Percentiles rank a stretch among this genome's conserved stretches.
Conservation (phyloP, 1,284 basidiomycete species). For the Melampsora americana region DNA sequence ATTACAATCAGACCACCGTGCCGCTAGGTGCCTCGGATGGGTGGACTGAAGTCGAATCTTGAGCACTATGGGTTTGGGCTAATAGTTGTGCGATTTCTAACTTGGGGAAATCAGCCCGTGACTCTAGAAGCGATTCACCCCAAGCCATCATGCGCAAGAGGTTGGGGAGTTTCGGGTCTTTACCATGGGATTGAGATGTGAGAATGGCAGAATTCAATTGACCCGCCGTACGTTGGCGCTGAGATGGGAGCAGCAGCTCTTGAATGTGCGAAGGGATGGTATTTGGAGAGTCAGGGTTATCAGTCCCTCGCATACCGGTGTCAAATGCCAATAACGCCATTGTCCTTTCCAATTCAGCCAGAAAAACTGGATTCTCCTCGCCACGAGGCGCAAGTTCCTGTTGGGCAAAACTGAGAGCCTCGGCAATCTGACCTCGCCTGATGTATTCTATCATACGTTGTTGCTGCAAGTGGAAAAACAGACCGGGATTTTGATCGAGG, state of each 20-base stretch:
- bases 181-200: constrained; percentile 82
- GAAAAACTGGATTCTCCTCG: constrained; percentile 88
- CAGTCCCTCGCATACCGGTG: constrained; percentile 54
- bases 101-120: constrained; percentile 48
- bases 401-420: constrained; percentile 86
- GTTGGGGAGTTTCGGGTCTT: constrained; percentile 84
- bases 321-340: constrained; percentile 95
- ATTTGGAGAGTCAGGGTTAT: constrained; percentile 62
- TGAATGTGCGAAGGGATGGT: constrained; percentile 54
- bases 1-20: neutral
- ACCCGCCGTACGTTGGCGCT: constrained; percentile 81
- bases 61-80: neutral
- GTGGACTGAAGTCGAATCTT: neutral
- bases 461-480: constrained; percentile 90
- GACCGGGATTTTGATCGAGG: constrained; percentile 80
- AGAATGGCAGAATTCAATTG: constrained; percentile 94
- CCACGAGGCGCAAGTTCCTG: constrained; percentile 88
- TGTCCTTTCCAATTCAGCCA: constrained; percentile 84
- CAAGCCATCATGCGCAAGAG: constrained; percentile 79
- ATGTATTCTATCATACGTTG: constrained; percentile 93
- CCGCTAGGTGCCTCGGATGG: neutral
- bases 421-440: constrained; percentile 70
- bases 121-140: constrained; percentile 75
- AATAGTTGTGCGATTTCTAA: constrained; percentile 45
- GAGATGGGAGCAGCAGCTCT: constrained; percentile 71